phyloP scores from a whole-genome alignment of 208 protist species.

The Trypanosoma cruzi region DNA sequence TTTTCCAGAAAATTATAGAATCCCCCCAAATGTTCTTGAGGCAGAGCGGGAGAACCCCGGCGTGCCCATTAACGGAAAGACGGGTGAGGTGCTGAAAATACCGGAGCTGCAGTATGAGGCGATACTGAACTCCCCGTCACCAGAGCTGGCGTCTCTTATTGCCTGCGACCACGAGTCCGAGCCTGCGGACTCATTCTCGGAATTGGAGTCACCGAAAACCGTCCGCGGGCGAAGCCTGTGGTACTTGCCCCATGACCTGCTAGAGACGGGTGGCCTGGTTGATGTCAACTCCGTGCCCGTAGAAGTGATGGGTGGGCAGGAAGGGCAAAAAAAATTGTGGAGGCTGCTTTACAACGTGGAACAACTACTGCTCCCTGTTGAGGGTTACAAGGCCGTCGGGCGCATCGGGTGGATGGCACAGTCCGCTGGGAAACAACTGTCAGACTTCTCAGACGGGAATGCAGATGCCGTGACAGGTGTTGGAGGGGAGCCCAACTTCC shows the following conservation, averaged over 20 bases:
- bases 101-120: conserved; percentile 35
- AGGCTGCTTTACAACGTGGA: conserved; percentile 55
- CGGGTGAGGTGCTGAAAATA: conserved; percentile 36
- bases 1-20: conserved; percentile 43
- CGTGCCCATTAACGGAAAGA: conserved; percentile 54
- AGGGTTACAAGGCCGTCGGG: conserved; percentile 41
- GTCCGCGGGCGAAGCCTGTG: conserved; percentile 51
- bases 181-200: conserved; percentile 6
- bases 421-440: background rate
- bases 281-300: conserved; percentile 80
- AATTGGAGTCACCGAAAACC: conserved; percentile 17
- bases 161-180: background rate
- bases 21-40: conserved; percentile 41
- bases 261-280: conserved; percentile 55
- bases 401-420: conserved; percentile 7
- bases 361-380: conserved; percentile 44
- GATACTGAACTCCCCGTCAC: conserved; percentile 24
- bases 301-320: conserved; percentile 23
- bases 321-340: background rate
- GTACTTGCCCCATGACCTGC: conserved; percentile 69
- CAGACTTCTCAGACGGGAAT: background rate
- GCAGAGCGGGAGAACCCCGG: conserved; percentile 47
- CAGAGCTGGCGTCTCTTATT: conserved; percentile 22
- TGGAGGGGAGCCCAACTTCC: background rate
- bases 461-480: background rate